Percentiles rank a stretch among this genome's conserved stretches.
These are phyloP conservation scores for Lunasporangiospora selenospora DNA, from an alignment of 192 early-diverging fungal species.

Conservation along the genomic window DNA sequence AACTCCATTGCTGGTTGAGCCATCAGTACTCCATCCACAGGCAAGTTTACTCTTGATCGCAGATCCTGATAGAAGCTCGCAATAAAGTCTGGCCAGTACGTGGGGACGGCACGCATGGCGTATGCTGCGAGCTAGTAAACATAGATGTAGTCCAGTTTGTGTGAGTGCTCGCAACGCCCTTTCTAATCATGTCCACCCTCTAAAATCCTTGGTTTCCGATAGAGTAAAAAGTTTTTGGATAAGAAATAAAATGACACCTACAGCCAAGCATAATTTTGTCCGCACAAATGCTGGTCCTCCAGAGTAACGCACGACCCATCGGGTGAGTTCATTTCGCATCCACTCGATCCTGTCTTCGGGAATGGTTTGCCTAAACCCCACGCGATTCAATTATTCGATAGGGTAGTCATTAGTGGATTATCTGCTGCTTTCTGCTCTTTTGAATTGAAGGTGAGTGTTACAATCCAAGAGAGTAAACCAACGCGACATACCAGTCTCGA, in stretches of 20 bases:
- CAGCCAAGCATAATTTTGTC: slow-evolving; percentile 63
- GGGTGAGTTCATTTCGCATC: slow-evolving; percentile 54
- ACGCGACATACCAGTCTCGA: slow-evolving; percentile 56
- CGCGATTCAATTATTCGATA: too few species aligned
- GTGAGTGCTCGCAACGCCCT: too few species aligned
- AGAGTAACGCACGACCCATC: slow-evolving; percentile 52
- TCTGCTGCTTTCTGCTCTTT: too few species aligned
- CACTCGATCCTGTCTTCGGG: slow-evolving; percentile 59
- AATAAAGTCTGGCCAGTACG: slow-evolving; percentile 59
- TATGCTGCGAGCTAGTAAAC: slow-evolving; percentile 54
- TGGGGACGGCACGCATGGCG: slow-evolving; percentile 54
- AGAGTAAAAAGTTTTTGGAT: background rate
- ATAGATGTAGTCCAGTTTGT: too few species aligned
- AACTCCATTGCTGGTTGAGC: slow-evolving; percentile 32
- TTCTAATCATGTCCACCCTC: too few species aligned
- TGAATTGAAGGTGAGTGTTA: too few species aligned
- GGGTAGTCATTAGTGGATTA: too few species aligned
- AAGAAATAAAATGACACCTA: slow-evolving; percentile 22
- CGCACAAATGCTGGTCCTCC: slow-evolving; percentile 56
- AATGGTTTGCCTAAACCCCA: slow-evolving; percentile 57
- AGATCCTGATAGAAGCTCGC: slow-evolving; percentile 47
- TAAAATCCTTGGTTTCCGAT: background rate
- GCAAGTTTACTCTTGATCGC: slow-evolving; percentile 31
- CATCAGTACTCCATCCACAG: slow-evolving; percentile 21
- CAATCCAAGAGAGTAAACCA: background rate